phyloP scores from a whole-genome alignment of 2,329 filamentous ascomycete species.

The Alternaria sp. region DNA sequence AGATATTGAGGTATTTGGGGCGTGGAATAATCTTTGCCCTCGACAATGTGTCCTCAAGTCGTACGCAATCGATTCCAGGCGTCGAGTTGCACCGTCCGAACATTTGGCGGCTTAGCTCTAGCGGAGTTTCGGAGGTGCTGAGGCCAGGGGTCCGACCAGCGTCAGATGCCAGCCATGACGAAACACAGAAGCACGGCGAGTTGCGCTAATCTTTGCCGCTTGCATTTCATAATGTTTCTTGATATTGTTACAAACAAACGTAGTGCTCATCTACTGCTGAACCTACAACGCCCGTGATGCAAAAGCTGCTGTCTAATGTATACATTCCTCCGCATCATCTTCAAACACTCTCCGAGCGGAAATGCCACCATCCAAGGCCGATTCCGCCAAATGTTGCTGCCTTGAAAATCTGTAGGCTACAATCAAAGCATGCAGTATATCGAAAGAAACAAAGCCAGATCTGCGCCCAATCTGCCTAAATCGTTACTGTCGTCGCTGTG shows the following conservation, averaged over 20 bases:
- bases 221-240: constrained; percentile 2
- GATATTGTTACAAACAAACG: constrained; percentile 21
- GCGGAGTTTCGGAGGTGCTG: constrained; percentile 24
- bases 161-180: constrained; percentile 1
- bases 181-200: background rate
- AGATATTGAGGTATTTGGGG: background rate
- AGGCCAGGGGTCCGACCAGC: constrained; percentile 6
- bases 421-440: constrained; percentile 2
- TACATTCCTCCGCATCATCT: constrained; percentile 28
- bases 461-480: constrained; percentile 7
- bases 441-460: constrained; percentile 4
- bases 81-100: constrained; percentile 1
- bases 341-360: constrained; percentile 26
- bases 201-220: background rate
- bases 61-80: background rate
- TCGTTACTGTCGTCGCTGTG: constrained; percentile 26
- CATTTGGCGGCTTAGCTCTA: constrained; percentile 14
- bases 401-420: background rate
- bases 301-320: constrained; percentile 40
- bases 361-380: constrained; percentile 17
- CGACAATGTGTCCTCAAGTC: constrained; percentile 1
- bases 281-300: constrained; percentile 39
- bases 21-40: background rate
- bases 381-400: constrained; percentile 14
- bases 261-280: constrained; percentile 20